phyloP scores from a whole-genome alignment of 768 basidiomycete genomes.

The Boletus tylopilopsis region DNA sequence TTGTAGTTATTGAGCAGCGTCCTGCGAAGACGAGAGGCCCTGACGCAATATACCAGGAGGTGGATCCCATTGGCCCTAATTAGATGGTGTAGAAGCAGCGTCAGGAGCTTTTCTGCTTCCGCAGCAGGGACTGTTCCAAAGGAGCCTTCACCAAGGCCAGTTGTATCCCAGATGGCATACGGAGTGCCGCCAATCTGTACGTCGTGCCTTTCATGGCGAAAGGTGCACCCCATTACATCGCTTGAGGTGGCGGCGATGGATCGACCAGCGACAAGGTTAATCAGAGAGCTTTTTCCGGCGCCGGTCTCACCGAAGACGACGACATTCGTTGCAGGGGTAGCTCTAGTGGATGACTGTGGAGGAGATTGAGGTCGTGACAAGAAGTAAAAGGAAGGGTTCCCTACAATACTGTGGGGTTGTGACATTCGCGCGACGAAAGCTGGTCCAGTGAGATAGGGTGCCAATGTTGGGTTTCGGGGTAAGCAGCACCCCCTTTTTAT shows the following conservation, averaged over 20 bases:
- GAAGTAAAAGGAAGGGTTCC: too few relatives aligned
- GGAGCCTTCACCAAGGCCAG: slow-evolving; percentile 37
- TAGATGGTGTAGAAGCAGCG: slow-evolving; percentile 22
- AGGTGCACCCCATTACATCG: slow-evolving; percentile 34
- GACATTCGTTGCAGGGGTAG: slow-evolving; percentile 19
- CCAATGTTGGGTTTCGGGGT: too few relatives aligned
- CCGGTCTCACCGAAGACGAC: slow-evolving; percentile 29
- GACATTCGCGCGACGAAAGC: too few relatives aligned
- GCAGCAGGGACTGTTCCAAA: slow-evolving; percentile 28
- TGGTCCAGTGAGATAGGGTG: too few relatives aligned
- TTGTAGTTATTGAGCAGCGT: slow-evolving; percentile 33
- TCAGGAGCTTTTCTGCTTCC: slow-evolving; percentile 27
- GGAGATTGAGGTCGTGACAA: too few relatives aligned
- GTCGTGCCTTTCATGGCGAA: slow-evolving; percentile 26
- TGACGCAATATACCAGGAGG: slow-evolving; percentile 33
- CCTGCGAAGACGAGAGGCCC: slow-evolving; percentile 28
- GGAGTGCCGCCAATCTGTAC: slow-evolving; percentile 21
- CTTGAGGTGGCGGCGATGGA: slow-evolving; percentile 36
- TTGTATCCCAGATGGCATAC: slow-evolving; percentile 36
- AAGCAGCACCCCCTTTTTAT: too few relatives aligned
- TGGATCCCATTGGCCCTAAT: slow-evolving; percentile 26
- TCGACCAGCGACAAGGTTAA: slow-evolving; percentile 39
- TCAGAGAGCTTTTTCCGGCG: slow-evolving; percentile 40
- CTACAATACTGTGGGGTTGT: too few relatives aligned
- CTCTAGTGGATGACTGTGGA: too few relatives aligned